Conservation (phyloP, 768 basidiomycete species). For the Boletus pseudopeckii region DNA sequence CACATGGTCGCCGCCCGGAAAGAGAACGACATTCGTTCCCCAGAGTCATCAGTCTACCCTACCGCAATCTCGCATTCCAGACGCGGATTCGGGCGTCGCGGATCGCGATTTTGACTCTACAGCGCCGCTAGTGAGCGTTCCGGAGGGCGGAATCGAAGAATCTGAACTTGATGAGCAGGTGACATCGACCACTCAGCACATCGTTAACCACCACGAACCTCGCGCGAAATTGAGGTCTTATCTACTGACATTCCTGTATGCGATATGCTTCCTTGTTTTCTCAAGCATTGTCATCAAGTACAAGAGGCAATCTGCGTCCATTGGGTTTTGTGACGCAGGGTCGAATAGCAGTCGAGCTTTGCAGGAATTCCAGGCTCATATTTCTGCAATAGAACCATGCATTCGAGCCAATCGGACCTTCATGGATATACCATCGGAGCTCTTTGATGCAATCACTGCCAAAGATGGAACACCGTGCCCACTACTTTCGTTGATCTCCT, state of each 20-base stretch:
- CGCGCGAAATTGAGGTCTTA: conserved; percentile 23
- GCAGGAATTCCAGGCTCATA: conserved; percentile 43
- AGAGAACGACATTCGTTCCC: conserved; percentile 13
- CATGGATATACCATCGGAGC: conserved; percentile 34
- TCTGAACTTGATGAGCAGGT: conserved; percentile 24
- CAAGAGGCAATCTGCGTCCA: conserved; percentile 63
- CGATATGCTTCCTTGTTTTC: conserved; percentile 34
- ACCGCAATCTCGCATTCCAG: conserved; percentile 3
- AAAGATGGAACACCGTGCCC: conserved; percentile 46
- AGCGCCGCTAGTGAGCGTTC: conserved; percentile 13
- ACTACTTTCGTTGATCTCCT: conserved; percentile 49
- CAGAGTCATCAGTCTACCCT: conserved; percentile 19
- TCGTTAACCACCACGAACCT: conserved; percentile 13
- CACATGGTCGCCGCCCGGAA: conserved; percentile 13
- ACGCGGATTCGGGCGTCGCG: not conserved
- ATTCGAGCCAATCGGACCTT: conserved; percentile 52
- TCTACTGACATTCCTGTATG: conserved; percentile 42
- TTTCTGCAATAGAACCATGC: conserved; percentile 52
- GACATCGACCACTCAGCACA: conserved; percentile 36
- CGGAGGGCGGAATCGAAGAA: conserved; percentile 20
- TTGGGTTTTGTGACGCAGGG: conserved; percentile 76
- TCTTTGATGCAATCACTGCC: conserved; percentile 25
- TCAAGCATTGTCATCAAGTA: conserved; percentile 43
- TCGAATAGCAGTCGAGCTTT: conserved; percentile 56
- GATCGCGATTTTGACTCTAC: not conserved